A percentile compares a stretch with the other conserved stretches of the same genome.
Evolutionary conservation across 2,329 filamentous ascomycete genomes (phyloP).

Genomic region (Grosmannia huntii): DNA sequence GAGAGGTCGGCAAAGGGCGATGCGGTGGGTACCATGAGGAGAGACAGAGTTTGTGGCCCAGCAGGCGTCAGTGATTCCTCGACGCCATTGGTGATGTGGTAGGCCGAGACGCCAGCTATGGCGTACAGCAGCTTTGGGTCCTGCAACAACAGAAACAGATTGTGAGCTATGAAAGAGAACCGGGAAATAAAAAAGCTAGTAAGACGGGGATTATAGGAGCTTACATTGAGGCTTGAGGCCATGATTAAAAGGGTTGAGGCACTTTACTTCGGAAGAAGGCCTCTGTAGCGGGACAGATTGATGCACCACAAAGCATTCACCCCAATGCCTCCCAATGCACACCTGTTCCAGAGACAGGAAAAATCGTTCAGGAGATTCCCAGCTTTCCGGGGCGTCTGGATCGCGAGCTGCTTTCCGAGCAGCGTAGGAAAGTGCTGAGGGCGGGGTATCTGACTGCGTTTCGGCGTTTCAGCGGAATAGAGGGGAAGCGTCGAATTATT

Average conservation of each 20-base stretch:
- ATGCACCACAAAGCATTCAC: neutral
- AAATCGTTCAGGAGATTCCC: no score
- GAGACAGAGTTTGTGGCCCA: slow-evolving; percentile 79
- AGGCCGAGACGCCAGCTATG: slow-evolving; percentile 78
- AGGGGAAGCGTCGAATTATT: neutral
- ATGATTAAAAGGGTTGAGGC: slow-evolving; percentile 14
- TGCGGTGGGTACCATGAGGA: slow-evolving; percentile 90
- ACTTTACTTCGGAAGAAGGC: neutral
- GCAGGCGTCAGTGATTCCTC: slow-evolving; percentile 73
- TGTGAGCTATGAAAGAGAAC: neutral
- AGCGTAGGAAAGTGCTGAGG: neutral
- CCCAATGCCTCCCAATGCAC: no score
- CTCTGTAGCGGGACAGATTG: neutral
- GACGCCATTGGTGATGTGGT: slow-evolving; percentile 78
- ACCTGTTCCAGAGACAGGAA: no score
- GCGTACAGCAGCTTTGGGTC: slow-evolving; percentile 57
- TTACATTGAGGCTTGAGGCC: slow-evolving; percentile 33
- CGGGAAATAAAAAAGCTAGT: neutral
- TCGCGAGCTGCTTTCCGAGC: neutral
- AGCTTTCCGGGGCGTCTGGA: no score
- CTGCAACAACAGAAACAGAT: slow-evolving; percentile 17
- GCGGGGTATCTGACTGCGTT: neutral
- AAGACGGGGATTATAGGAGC: slow-evolving; percentile 1
- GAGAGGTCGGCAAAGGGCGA: slow-evolving; percentile 50
- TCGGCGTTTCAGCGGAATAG: neutral